These are phyloP conservation scores for Kazachstania taianensis DNA, from an alignment of 805 yeast genomes.

Conservation along the genomic window DNA sequence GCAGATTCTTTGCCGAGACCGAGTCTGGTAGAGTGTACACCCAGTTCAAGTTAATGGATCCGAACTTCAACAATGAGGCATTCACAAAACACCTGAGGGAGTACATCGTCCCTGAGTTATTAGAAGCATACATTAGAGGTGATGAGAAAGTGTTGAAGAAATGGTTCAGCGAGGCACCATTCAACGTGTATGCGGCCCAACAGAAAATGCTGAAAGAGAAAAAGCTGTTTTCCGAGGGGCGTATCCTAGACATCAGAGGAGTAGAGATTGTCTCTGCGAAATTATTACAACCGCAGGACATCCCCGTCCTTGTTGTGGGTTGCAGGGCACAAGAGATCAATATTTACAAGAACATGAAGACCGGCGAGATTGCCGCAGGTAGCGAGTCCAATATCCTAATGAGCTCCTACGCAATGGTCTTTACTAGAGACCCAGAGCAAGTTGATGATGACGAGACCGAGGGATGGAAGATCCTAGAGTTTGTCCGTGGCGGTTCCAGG, in stretches of 20 bases:
- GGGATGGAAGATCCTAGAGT: constrained; percentile 94
- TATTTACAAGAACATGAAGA: constrained; percentile 76
- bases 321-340: constrained; percentile 96
- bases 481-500: constrained; percentile 88
- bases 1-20: constrained; percentile 90
- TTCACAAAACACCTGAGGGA: constrained; percentile 80
- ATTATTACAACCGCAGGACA: constrained; percentile 78
- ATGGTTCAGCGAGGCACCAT: constrained; percentile 97
- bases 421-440: constrained; percentile 87
- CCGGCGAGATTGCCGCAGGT: constrained; percentile 94
- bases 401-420: constrained; percentile 92
- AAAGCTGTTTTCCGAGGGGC: constrained; percentile 83
- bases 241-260: constrained; percentile 87
- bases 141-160: constrained; percentile 71
- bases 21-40: constrained; percentile 89
- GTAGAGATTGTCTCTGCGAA: constrained; percentile 86
- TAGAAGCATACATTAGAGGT: constrained; percentile 91
- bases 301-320: constrained; percentile 86
- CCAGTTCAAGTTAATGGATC: constrained; percentile 81
- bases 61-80: constrained; percentile 67
- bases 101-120: constrained; percentile 85
- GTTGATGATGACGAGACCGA: constrained; percentile 84
- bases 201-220: constrained; percentile 88
- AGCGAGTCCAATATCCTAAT: constrained; percentile 84
- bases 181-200: constrained; percentile 85